Conservation (phyloP, 169 alveolate genomes). For the Plasmodium vivax region DNA sequence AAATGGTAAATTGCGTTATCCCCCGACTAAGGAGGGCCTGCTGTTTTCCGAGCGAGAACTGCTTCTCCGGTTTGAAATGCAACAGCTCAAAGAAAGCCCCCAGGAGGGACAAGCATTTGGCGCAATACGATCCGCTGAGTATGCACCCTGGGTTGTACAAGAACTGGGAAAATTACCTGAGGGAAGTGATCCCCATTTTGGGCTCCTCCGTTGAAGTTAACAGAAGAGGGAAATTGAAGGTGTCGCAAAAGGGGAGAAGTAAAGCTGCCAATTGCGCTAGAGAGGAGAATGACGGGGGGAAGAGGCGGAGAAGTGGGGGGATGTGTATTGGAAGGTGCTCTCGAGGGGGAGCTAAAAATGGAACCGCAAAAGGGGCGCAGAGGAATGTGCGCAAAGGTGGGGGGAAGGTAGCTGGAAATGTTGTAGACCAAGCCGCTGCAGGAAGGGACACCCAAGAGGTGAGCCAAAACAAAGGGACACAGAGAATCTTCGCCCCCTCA, state of each 20-base stretch:
- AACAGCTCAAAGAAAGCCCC: not conserved
- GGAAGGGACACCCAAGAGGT: not conserved
- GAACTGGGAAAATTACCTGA: not conserved
- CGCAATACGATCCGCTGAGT: not conserved
- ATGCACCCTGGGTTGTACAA: not conserved
- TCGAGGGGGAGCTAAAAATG: not conserved
- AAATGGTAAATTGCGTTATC: constrained; percentile 9
- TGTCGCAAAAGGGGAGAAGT: not conserved
- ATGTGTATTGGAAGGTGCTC: not conserved
- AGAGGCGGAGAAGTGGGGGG: not conserved
- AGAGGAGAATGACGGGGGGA: not conserved
- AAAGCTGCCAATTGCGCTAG: not conserved
- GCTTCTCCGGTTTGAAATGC: not conserved
- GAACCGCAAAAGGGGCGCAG: not conserved
- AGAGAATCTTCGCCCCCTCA: not conserved
- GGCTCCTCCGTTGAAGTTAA: not conserved
- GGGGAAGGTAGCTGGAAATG: not conserved
- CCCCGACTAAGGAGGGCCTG: not conserved
- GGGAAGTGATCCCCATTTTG: not conserved
- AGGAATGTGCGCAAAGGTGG: not conserved
- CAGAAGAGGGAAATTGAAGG: not conserved
- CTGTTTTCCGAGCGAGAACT: not conserved
- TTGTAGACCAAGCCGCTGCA: not conserved
- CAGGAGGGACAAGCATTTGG: not conserved
- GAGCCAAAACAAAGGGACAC: not conserved